Conservation (phyloP, 352 stramenopile genomes). For the Globisporangium viniferum region DNA sequence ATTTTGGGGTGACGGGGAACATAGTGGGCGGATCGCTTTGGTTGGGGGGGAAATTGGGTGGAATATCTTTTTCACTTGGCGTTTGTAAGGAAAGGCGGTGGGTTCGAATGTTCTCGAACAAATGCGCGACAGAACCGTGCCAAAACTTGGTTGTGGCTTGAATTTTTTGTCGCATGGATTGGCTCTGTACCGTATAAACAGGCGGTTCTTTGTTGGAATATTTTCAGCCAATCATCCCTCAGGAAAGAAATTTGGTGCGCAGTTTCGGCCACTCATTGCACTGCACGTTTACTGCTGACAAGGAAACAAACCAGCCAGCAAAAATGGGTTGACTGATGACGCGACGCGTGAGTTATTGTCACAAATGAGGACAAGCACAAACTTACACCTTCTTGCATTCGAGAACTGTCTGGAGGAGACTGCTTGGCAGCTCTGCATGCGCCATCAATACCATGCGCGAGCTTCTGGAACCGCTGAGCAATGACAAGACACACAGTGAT, state of each 20-base stretch:
- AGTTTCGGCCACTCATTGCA: not conserved
- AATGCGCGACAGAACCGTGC: not conserved
- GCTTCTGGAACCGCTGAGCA: not conserved
- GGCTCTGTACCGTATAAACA: not conserved
- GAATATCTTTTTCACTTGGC: conserved; percentile 7
- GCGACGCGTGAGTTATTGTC: not conserved
- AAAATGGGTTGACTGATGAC: not conserved
- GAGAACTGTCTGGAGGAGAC: not conserved
- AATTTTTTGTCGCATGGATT: not conserved
- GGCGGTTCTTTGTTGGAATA: not conserved
- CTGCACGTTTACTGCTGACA: not conserved
- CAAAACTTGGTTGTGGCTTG: not conserved
- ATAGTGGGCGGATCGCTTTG: not conserved
- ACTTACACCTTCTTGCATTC: not conserved
- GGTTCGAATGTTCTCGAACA: conserved; percentile 29
- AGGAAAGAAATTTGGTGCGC: not conserved
- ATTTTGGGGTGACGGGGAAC: not conserved
- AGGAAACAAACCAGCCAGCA: not conserved
- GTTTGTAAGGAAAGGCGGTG: conserved; percentile 10
- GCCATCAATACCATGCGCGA: not conserved
- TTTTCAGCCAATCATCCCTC: conserved; percentile 19
- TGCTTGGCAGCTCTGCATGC: not conserved
- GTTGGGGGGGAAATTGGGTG: not conserved
- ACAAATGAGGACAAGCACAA: not conserved
- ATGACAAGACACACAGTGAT: not conserved